Base-by-base conservation (phyloP, 1,284 basidiomycete genomes). In the Heliocybe sulcata region DNA sequence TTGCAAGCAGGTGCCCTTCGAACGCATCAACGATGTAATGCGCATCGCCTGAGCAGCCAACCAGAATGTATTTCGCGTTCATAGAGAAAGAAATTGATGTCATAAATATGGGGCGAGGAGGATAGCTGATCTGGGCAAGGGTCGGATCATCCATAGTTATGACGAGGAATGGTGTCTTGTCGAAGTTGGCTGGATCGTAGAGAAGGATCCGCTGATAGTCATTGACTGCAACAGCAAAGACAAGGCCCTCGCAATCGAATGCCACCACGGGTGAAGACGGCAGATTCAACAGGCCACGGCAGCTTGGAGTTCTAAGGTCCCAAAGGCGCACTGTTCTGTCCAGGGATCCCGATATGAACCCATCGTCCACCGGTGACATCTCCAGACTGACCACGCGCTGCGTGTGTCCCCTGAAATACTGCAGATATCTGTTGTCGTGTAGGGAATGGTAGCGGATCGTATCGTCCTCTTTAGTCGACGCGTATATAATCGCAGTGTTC, bases 291-390 rank as follows among this genome's bases (percentile, higher is more conserved):
- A 90, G 74, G 10, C 87, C 87, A 54, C 90, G 83, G 65, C 92
- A 92, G 26, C 78, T 77, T 1, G 85, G 82, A 16, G 85, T 77
- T 33, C 95, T 85, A 45, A 98, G 76, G 70, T 99, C 97, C 97
- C 97, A 99, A 20, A 99, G 72, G 35, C 94, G 81, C n/a, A 99
- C 94, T 1, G 94, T 95, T 62, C 91, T 93, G 74, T 99, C 95
- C 62, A 92, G 77, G 0, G 95, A 93, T 1, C 86, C 92, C 6
- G 95, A 97, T 76, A 99, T 85, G 72, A 99, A 98, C 0, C 91
- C 91, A 65, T 99, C 96, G 65, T 98, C 91, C 1, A 89, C 79
- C 0, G 97, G 97, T 2, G 91, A 94, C 63, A 98, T 87, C 65
- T 96, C 90, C 12, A 99, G 72, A 0, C 94, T 94, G 23, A 92